Evolutionary conservation across 345 rosid genomes (phyloP).

Genomic region (Abelmoschus esculentus): DNA sequence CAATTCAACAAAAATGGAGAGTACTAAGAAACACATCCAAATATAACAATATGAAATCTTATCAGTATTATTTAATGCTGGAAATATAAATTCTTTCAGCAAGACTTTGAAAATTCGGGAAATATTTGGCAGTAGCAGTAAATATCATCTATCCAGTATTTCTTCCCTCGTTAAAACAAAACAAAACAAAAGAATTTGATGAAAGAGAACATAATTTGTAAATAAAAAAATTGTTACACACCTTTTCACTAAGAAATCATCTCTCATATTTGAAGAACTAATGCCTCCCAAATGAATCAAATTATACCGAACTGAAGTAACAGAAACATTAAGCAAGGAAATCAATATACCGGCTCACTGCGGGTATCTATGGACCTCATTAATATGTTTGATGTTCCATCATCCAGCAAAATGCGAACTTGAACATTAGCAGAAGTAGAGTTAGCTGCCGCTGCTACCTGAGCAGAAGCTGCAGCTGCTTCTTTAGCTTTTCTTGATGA

Average conservation of each 20-base stretch:
- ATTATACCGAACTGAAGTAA: constrained; percentile 9
- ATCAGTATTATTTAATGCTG: background rate
- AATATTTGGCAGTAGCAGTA: background rate
- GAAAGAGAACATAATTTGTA: background rate
- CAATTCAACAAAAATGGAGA: background rate
- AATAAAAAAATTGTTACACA: background rate
- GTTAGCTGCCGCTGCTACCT: constrained; percentile 92
- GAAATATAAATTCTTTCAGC: background rate
- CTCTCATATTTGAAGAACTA: constrained; percentile 8
- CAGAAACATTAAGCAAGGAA: constrained; percentile 8
- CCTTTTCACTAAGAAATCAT: background rate
- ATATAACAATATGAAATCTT: constrained; percentile 1
- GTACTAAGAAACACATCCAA: background rate
- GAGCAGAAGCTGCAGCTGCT: constrained; percentile 97
- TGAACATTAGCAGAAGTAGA: constrained; percentile 95
- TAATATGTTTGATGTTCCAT: constrained; percentile 95
- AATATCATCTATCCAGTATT: background rate
- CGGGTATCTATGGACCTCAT: constrained; percentile 89
- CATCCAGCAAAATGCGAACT: constrained; percentile 97
- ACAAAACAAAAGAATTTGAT: background rate
- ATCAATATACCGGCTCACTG: constrained; percentile 66
- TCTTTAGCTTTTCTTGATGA: constrained; percentile 91
- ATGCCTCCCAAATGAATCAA: background rate
- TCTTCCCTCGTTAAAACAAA: background rate
- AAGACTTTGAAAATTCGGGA: background rate